phyloP scores from a whole-genome alignment of 2,329 filamentous ascomycete species.

The Talaromyces albobiverticillius region DNA sequence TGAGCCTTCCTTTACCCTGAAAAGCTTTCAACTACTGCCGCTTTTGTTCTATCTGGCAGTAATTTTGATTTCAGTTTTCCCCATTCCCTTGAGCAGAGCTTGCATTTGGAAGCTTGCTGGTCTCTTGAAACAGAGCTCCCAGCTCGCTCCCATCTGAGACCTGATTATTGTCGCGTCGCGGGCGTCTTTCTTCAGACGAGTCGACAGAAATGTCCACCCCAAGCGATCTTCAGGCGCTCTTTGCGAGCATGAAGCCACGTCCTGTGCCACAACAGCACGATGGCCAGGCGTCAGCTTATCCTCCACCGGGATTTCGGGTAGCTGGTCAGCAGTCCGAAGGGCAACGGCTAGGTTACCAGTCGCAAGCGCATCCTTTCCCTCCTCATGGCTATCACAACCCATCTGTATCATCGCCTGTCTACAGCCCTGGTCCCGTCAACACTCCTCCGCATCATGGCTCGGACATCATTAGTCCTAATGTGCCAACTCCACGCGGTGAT shows the following conservation, averaged over 20 bases:
- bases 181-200: constrained; percentile 25
- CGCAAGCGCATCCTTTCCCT: constrained; percentile 26
- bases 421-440: constrained; percentile 53
- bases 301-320: constrained; percentile 22
- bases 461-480: constrained; percentile 58
- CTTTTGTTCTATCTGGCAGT: neutral
- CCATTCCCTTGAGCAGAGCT: neutral
- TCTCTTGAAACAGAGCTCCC: constrained; percentile 20
- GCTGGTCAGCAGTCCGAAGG: constrained; percentile 7
- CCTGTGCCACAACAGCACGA: constrained; percentile 32
- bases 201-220: constrained; percentile 47
- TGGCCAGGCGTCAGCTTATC: constrained; percentile 9
- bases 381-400: constrained; percentile 51
- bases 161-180: constrained; percentile 21
- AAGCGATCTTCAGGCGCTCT: constrained; percentile 46
- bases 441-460: constrained; percentile 57
- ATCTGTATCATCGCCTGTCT: constrained; percentile 57
- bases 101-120: constrained; percentile 11
- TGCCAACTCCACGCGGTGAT: constrained; percentile 43
- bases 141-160: constrained; percentile 13
- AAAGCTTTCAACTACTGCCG: neutral
- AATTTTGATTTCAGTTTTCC: neutral
- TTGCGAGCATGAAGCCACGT: constrained; percentile 45
- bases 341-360: constrained; percentile 9
- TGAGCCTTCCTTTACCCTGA: neutral